A percentile compares a stretch with the other conserved stretches of the same genome.
These are phyloP conservation scores for Linum usitatissimum DNA, from an alignment of 345 rosid genomes.

Conservation along the genomic window DNA sequence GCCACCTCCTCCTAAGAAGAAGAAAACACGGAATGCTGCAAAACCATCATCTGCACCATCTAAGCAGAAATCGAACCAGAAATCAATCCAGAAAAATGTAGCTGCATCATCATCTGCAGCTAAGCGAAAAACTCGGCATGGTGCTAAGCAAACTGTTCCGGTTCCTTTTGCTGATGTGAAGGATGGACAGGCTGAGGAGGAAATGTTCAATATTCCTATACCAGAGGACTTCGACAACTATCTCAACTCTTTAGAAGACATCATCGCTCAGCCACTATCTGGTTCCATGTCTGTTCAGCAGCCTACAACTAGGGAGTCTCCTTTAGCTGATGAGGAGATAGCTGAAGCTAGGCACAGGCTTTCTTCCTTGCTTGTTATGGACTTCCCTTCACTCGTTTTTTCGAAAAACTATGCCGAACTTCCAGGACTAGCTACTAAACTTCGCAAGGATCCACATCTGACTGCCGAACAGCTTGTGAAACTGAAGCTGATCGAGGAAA, in stretches of 20 bases:
- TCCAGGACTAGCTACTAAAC: constrained; percentile 33
- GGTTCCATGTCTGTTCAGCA: constrained; percentile 9
- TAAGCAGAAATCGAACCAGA: background rate
- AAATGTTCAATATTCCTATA: constrained; percentile 19
- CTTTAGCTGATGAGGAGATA: constrained; percentile 31
- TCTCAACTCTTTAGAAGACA: constrained; percentile 48
- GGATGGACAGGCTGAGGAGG: constrained; percentile 7
- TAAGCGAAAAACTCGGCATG: constrained; percentile 24
- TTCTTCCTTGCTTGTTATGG: constrained; percentile 46
- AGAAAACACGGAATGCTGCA: background rate
- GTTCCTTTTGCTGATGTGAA: constrained; percentile 5
- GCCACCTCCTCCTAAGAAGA: background rate
- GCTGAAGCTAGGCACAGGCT: constrained; percentile 42
- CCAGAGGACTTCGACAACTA: constrained; percentile 58
- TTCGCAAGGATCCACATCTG: constrained; percentile 42
- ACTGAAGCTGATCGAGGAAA: constrained; percentile 53
- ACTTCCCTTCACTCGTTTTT: constrained; percentile 41
- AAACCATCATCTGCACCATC: background rate
- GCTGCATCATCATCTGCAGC: constrained; percentile 13
- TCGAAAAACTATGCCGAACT: constrained; percentile 35
- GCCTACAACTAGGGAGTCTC: constrained; percentile 13
- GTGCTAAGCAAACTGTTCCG: constrained; percentile 16
- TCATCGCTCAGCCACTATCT: constrained; percentile 37
- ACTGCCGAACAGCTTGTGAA: constrained; percentile 55
- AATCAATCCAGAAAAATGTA: background rate